These are phyloP conservation scores for Mycena rebaudengoi DNA, from an alignment of 768 basidiomycete species.

Conservation along the genomic window DNA sequence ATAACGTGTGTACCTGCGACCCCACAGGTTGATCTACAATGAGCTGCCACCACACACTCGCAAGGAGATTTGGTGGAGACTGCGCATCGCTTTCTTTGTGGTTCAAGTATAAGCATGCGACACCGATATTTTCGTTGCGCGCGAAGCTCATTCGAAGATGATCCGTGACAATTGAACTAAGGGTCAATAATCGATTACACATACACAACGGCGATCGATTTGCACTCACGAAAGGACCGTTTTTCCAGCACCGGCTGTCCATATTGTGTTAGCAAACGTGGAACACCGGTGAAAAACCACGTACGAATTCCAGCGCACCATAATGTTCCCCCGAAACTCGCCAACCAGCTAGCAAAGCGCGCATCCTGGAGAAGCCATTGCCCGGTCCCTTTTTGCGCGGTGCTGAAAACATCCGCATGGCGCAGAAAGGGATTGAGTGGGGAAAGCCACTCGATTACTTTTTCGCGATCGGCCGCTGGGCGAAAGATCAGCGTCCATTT, in stretches of 20 bases:
- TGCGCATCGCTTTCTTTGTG: background rate
- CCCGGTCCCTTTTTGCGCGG: constrained; percentile 2
- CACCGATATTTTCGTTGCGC: background rate
- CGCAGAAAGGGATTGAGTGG: constrained; percentile 15
- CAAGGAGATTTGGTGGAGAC: background rate
- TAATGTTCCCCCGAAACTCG: background rate
- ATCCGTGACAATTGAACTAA: background rate
- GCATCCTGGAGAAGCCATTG: constrained; percentile 10
- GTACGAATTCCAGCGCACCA: constrained; percentile 24
- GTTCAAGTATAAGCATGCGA: background rate
- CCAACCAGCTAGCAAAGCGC: constrained; percentile 2
- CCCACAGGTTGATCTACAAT: background rate
- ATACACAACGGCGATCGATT: background rate
- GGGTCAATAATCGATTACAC: background rate
- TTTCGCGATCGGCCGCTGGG: background rate
- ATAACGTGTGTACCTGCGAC: background rate
- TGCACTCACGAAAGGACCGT: constrained; percentile 16
- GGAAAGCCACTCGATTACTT: constrained; percentile 18
- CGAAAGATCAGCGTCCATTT: background rate
- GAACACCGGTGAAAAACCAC: background rate
- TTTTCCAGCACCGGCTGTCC: constrained; percentile 25
- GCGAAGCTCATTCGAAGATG: background rate
- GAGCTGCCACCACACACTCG: background rate
- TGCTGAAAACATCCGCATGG: background rate
- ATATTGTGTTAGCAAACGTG: too few relatives aligned